Evolutionary conservation across 2,329 filamentous ascomycete genomes (phyloP).

Genomic region (Aspergillus cejpii): DNA sequence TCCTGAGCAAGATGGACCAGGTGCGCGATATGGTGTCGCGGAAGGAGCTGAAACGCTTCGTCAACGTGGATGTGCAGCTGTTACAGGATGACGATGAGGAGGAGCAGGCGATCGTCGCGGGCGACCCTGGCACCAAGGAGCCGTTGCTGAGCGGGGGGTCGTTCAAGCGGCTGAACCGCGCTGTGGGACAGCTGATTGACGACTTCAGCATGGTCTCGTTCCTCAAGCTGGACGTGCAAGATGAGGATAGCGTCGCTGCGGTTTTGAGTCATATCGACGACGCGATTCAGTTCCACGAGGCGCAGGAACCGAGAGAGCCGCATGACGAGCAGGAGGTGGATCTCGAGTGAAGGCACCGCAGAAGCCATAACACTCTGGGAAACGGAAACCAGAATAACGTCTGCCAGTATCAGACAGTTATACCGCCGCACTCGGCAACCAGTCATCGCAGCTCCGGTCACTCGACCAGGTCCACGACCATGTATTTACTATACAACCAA

Average conservation of each 20-base stretch:
- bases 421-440: too few relatives aligned
- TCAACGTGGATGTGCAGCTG: conserved; percentile 75
- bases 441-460: too few relatives aligned
- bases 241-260: conserved; percentile 81
- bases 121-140: conserved; percentile 59
- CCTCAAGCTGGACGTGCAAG: conserved; percentile 76
- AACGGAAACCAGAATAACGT: too few relatives aligned
- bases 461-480: not conserved
- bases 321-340: conserved; percentile 56
- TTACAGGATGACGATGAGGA: conserved; percentile 60
- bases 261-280: conserved; percentile 92
- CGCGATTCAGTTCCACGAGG: conserved; percentile 86
- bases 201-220: conserved; percentile 98
- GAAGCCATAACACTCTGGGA: too few relatives aligned
- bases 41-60: conserved; percentile 80
- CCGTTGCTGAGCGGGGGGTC: conserved; percentile 72
- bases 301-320: conserved; percentile 82
- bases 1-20: conserved; percentile 96
- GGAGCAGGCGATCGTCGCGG: conserved; percentile 48
- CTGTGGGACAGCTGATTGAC: conserved; percentile 86
- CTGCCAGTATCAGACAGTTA: too few relatives aligned
- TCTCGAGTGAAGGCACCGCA: conserved; percentile 40
- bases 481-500: too few relatives aligned
- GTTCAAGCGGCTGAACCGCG: conserved; percentile 76
- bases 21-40: conserved; percentile 83